A percentile compares a stretch with the other conserved stretches of the same genome.
Conservation (phyloP, 192 early-diverging fungal genomes). For the Coemansia brasiliensis region DNA sequence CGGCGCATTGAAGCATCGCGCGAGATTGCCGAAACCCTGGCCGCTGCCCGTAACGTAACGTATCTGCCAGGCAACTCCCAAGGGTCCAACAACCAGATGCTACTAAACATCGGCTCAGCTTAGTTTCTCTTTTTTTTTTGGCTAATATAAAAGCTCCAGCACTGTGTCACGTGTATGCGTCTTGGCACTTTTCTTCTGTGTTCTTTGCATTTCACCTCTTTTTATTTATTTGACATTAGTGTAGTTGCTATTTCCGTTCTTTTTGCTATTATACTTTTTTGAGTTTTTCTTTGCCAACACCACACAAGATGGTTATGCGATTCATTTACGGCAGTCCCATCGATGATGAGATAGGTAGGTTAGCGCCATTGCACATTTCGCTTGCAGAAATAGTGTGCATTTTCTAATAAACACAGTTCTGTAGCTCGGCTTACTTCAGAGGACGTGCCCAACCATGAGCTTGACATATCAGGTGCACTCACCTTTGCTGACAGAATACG, state of each 20-base stretch:
- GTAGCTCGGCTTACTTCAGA: slow-evolving; percentile 87
- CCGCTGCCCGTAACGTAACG: slow-evolving; percentile 80
- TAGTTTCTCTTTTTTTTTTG: slow-evolving; percentile 13
- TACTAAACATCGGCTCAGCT: slow-evolving; percentile 67
- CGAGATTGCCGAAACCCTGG: slow-evolving; percentile 90
- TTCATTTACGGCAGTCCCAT: slow-evolving; percentile 53
- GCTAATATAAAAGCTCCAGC: not conserved
- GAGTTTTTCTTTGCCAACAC: not conserved
- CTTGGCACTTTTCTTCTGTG: slow-evolving; percentile 3
- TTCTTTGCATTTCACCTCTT: not conserved
- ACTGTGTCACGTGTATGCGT: slow-evolving; percentile 1
- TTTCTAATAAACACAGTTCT: not conserved
- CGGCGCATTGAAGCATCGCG: slow-evolving; percentile 96
- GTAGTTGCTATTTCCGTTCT: not conserved
- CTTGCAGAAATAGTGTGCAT: slow-evolving; percentile 4
- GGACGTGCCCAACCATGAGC: slow-evolving; percentile 79
- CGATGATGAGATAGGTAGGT: slow-evolving; percentile 55
- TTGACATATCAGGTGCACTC: slow-evolving; percentile 78
- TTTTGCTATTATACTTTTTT: not conserved
- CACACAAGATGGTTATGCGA: slow-evolving; percentile 43
- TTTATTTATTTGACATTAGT: too few relatives aligned
- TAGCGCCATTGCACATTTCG: not conserved
- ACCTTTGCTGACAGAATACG: slow-evolving; percentile 95
- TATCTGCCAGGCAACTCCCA: slow-evolving; percentile 74
- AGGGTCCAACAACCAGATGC: slow-evolving; percentile 67